These are phyloP conservation scores for Vigna mungo DNA, from an alignment of 306 rosid species.

Conservation along the genomic window DNA sequence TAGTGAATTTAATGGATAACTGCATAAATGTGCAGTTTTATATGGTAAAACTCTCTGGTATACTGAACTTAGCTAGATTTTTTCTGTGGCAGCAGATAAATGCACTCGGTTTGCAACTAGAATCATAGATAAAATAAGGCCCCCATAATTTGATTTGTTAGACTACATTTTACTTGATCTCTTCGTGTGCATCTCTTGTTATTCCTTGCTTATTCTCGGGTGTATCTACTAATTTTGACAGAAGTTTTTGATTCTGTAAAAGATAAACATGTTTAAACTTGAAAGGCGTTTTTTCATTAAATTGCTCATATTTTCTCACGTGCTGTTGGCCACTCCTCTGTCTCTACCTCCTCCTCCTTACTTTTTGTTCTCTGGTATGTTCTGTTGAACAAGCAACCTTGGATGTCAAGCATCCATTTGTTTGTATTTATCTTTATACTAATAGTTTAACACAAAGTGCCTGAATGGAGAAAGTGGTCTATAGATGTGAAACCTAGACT, in stretches of 20 bases:
- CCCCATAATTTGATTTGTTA: neutral
- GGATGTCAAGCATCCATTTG: neutral
- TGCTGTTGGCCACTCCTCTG: neutral
- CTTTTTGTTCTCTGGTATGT: neutral
- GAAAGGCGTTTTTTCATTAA: neutral
- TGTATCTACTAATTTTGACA: neutral
- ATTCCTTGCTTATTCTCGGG: neutral
- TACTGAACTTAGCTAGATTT: no score
- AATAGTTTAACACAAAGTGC: neutral
- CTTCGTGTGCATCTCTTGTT: neutral
- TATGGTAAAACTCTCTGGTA: neutral
- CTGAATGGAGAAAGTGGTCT: neutral
- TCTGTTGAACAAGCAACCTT: neutral
- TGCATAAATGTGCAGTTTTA: neutral
- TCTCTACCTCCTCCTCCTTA: neutral
- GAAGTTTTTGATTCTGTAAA: neutral
- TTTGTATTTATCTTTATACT: neutral
- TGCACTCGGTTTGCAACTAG: slow-evolving; percentile 1
- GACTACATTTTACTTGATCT: neutral
- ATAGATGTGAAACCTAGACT: neutral
- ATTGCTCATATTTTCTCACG: neutral
- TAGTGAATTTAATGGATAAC: neutral
- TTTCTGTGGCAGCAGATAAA: no score
- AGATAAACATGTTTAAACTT: neutral
- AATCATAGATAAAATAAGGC: neutral